Percentiles rank a stretch among this genome's conserved stretches.
These are phyloP conservation scores for Schizochytrium sp. DNA, from an alignment of 108 stramenopile genomes.

Conservation along the genomic window DNA sequence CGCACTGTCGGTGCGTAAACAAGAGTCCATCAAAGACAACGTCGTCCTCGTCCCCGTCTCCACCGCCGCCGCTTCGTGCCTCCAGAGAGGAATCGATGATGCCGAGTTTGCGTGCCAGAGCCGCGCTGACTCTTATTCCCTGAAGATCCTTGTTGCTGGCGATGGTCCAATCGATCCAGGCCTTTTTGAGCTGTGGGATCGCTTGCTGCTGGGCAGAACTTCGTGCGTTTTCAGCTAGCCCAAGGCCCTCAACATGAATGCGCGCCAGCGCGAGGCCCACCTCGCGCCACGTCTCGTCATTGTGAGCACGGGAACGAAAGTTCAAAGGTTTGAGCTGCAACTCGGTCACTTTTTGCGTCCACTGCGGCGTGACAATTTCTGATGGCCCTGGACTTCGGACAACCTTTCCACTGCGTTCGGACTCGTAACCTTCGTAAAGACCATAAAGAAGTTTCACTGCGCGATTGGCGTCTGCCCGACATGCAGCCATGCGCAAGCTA, in stretches of 20 bases:
- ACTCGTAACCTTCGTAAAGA: conserved; percentile 1
- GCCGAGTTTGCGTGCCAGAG: neutral
- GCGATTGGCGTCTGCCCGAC: neutral
- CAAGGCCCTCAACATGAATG: neutral
- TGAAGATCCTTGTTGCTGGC: neutral
- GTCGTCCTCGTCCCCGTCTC: neutral
- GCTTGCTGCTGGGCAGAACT: neutral
- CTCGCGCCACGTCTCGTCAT: neutral
- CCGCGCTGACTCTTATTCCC: too few species aligned
- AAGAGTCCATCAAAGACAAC: neutral
- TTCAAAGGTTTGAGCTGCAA: neutral
- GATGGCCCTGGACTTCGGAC: neutral
- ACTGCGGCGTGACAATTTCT: neutral
- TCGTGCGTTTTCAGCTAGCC: neutral
- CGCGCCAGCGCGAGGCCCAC: neutral
- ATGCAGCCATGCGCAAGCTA: neutral
- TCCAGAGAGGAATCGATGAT: neutral
- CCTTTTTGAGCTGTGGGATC: neutral
- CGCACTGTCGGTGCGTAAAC: conserved; percentile 3
- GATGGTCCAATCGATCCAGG: conserved; percentile 2
- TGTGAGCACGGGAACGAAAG: neutral
- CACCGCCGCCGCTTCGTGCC: too few species aligned
- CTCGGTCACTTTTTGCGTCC: neutral
- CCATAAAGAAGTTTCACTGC: neutral
- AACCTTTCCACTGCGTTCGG: neutral